Evolutionary conservation across 805 yeast genomes (phyloP).

Genomic region (Allodekkera sacchari): DNA sequence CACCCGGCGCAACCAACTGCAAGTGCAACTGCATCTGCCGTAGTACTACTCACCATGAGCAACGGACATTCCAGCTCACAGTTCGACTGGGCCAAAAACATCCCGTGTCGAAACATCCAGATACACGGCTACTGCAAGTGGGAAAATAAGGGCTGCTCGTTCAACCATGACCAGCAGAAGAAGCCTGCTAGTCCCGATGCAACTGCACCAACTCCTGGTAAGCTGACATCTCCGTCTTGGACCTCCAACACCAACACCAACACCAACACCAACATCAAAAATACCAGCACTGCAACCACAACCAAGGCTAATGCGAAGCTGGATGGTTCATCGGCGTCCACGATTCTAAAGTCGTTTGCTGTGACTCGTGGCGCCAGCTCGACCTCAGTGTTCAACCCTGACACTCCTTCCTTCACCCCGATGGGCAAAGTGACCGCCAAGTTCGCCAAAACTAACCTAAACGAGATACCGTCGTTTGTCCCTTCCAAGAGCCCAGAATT

Average conservation of each 20-base stretch:
- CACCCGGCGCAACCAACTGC: too few species aligned
- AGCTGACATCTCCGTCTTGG: background rate
- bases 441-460: conserved; percentile 39
- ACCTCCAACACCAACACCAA: conserved; percentile 3
- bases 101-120: conserved; percentile 75
- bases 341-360: too few species aligned
- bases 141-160: conserved; percentile 81
- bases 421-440: conserved; percentile 23
- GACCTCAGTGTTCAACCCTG: conserved; percentile 42
- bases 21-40: too few species aligned
- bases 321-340: too few species aligned
- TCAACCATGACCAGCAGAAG: conserved; percentile 62
- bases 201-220: conserved; percentile 3
- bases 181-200: conserved; percentile 6
- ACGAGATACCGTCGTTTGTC: conserved; percentile 40
- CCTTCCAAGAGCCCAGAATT: too few species aligned
- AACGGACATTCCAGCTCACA: too few species aligned
- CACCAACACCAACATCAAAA: conserved; percentile 4
- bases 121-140: conserved; percentile 85
- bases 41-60: too few species aligned
- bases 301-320: too few species aligned
- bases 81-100: conserved; percentile 56
- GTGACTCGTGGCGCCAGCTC: too few species aligned
- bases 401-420: conserved; percentile 49
- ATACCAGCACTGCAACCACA: conserved; percentile 6